Evolutionary conservation across 2,329 filamentous ascomycete species (phyloP), one percentile per base, ranked within the genome.

Genomic region (Fusarium transvaalense): DNA sequence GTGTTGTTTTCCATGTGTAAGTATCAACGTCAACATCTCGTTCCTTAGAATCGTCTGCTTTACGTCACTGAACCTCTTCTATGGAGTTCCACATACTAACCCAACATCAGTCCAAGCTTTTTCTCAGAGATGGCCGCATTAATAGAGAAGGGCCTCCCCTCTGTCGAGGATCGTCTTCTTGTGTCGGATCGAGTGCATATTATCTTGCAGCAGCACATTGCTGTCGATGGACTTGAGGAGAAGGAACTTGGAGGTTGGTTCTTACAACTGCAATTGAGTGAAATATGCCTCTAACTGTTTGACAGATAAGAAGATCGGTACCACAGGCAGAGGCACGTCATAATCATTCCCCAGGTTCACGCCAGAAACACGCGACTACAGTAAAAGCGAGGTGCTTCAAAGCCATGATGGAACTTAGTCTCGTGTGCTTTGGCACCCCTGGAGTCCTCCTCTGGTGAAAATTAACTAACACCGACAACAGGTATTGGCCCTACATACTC

Each of bases 241-340:
- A 45, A 53, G 37, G 62, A 66, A 56, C 62, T 68, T 4, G 58
- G 63, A 63, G 58, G 65, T 68, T 42, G 14, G 51, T 60, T n/a
- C 6, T 6, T 15, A 8, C 5, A 13, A 10, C 31, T 19, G 15
- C n/a, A 10, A 21, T 35, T n/a, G 29, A 39, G 15, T 21, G n/a
- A n/a, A 5, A 19, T 21, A 3, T 23, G 35, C 52, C 52, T 23
- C 57, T 68, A 27, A 66, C 38, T 15, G 19, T 38, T 50, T 21
- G 17, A 21, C 17, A 64, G 56, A 61, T 31, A 53, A 55, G 29
- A 60, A 63, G 17, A 63, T 63, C 15, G 60, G 60, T 15, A 61
- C 57, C 35, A 61, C 57, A 9, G 52, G 57, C 2, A 39, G 57
- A 29, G 56, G 56, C 29, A 56, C 17, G 56, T 41, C 25, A 21